A percentile compares a stretch with the other conserved stretches of the same genome.
phyloP scores from a whole-genome alignment of 148 eudicot species.

The Beta vulgaris region DNA sequence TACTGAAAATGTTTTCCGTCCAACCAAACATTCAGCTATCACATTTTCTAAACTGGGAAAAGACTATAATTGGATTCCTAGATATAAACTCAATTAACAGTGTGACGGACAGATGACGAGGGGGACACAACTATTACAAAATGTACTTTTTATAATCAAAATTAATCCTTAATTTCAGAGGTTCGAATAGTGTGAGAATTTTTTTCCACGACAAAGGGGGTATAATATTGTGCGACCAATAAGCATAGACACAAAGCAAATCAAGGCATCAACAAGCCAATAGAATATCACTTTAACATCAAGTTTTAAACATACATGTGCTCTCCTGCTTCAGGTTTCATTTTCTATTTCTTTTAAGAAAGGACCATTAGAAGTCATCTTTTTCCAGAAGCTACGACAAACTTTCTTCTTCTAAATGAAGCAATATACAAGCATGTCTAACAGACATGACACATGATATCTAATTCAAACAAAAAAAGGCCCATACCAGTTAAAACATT shows the following conservation, averaged over 20 bases:
- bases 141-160: not conserved
- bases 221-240: not conserved
- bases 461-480: no score
- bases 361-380: no score
- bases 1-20: no score
- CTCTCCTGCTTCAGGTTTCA: not conserved
- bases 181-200: not conserved
- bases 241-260: not conserved
- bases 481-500: no score
- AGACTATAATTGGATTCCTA: no score
- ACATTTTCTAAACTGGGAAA: not conserved
- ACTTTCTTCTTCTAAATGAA: no score
- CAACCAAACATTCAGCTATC: no score
- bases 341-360: no score
- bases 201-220: not conserved
- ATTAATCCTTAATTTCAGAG: not conserved
- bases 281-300: not conserved
- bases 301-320: not conserved
- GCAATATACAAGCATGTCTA: no score
- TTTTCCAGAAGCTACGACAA: no score
- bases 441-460: no score
- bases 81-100: not conserved
- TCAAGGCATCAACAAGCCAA: not conserved
- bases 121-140: not conserved
- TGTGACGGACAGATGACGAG: not conserved